Percentiles rank a stretch among this genome's conserved stretches.
These are phyloP conservation scores for Kwoniella shivajii DNA, from an alignment of 1,284 basidiomycete genomes.

Conservation along the genomic window DNA sequence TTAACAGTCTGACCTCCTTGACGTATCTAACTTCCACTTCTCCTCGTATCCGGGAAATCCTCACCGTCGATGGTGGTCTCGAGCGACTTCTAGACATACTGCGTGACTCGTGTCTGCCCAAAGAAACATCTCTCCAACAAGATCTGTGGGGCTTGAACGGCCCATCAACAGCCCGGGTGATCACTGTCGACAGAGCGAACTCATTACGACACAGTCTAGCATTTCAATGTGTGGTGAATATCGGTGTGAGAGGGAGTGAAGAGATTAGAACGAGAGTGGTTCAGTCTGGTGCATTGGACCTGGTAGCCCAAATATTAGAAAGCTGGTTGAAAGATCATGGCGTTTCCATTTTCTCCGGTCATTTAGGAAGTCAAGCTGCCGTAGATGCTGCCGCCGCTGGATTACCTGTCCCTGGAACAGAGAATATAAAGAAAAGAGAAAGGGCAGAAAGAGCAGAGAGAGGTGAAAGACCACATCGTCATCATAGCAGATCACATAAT, in stretches of 20 bases:
- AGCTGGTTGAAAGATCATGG: constrained; percentile 85
- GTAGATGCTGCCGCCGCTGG: constrained; percentile 61
- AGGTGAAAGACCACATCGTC: constrained; percentile 10
- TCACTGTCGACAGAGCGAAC: constrained; percentile 73
- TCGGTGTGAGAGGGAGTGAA: constrained; percentile 95
- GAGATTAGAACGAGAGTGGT: constrained; percentile 89
- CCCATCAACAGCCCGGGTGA: constrained; percentile 52
- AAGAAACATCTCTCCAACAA: constrained; percentile 39
- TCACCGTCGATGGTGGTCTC: constrained; percentile 95
- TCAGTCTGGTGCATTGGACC: constrained; percentile 91
- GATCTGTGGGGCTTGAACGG: constrained; percentile 54
- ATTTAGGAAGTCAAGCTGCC: constrained; percentile 61
- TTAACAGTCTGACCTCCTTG: constrained; percentile 96
- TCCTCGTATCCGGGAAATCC: constrained; percentile 95
- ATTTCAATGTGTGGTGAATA: constrained; percentile 97
- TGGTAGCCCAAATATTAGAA: constrained; percentile 92
- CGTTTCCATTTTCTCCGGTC: constrained; percentile 49
- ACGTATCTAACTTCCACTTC: constrained; percentile 97
- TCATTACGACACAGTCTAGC: constrained; percentile 86
- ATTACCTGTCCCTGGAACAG: constrained; percentile 52
- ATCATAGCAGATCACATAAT: constrained; percentile 5
- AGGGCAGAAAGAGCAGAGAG: constrained; percentile 3
- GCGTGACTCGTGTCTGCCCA: constrained; percentile 69
- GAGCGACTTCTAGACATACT: constrained; percentile 92
- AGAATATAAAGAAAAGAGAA: constrained; percentile 17